Evolutionary conservation across 768 basidiomycete species (phyloP).

Genomic region (Pleurotus citrinopileatus): DNA sequence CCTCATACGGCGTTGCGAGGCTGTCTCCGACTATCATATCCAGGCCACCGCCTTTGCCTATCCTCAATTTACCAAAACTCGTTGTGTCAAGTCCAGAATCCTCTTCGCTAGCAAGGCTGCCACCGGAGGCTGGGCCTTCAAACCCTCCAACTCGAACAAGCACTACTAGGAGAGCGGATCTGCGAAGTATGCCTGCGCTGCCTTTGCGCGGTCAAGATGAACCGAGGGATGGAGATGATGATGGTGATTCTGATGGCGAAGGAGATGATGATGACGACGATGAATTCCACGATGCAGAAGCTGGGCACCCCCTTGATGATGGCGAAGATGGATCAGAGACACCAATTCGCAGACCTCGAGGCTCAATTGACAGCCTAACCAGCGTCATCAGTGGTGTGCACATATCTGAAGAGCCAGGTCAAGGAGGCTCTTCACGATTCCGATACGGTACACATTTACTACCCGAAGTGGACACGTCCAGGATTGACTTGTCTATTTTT

Average conservation of each 20-base stretch:
- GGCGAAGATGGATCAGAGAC: conserved; percentile 9
- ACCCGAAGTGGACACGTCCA: conserved; percentile 27
- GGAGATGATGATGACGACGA: conserved; percentile 32
- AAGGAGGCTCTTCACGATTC: not conserved
- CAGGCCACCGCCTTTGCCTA: conserved; percentile 42
- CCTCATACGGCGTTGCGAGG: conserved; percentile 31
- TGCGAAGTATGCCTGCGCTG: conserved; percentile 56
- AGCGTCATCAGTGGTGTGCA: conserved; percentile 2
- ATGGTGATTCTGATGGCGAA: conserved; percentile 30
- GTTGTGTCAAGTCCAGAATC: conserved; percentile 23
- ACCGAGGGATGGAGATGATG: conserved; percentile 30
- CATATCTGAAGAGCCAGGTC: conserved; percentile 13
- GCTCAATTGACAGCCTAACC: conserved; percentile 8
- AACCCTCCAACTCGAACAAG: not conserved
- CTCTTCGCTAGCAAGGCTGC: not conserved
- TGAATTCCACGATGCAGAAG: conserved; percentile 20
- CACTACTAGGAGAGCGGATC: conserved; percentile 24
- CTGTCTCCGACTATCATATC: conserved; percentile 43
- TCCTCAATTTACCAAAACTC: conserved; percentile 49
- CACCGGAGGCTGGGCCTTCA: not conserved
- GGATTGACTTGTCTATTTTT: conserved; percentile 31
- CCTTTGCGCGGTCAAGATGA: conserved; percentile 32
- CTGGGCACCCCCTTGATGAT: conserved; percentile 19
- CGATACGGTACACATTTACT: conserved; percentile 13
- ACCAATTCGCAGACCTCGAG: conserved; percentile 9